Evolutionary conservation across 306 rosid genomes (phyloP), one percentile per base, ranked within the genome.

Genomic region (Cicer cuneatum): DNA sequence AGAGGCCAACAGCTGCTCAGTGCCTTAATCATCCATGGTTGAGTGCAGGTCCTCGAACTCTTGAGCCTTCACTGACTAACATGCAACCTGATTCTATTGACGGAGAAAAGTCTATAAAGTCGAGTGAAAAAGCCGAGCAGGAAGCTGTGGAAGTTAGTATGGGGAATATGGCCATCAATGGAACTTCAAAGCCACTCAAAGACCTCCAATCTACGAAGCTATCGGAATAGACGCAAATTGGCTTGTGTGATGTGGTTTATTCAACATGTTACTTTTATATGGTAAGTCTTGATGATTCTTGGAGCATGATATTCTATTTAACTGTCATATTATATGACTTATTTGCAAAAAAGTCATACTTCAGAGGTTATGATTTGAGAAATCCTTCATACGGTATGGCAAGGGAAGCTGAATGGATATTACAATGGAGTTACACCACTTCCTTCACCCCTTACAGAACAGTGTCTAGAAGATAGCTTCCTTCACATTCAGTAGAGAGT

Each of bases 11-110:
- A 2, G 98, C 98, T 38, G 91, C 90, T 43, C 90, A 88, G 71
- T 91, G 97, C 77, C 97, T 94, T 74, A 86, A 39, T 78, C 97
- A 94, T 85, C 92, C 95, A 70, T 94, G 95, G 97, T 59, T 94
- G 69, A 87, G 81, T 72, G 84, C 93, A 39, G 93, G 87, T 56
- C 96, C 96, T 64, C 87, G 72, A 6, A 78, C 85, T 38, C 83
- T 83, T 59, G 89, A 87, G 63, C 97, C 98, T 6, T 89, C 86
- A 6, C 21, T 75, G 3, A 43, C 81, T 43, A 15, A 61, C 24
- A 60, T 52, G 24, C 78, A 77, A 62, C 87, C 75, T 52, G 87
- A 80, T 47, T 72, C 71, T 8, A 24, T 5, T 45, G 85, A 77
- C 6, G 48, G 61, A 45, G 81, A 63, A 45, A 63, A 66, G 38